phyloP scores from a whole-genome alignment of 164 flowering plant species.

The Nelumbo lutea region DNA sequence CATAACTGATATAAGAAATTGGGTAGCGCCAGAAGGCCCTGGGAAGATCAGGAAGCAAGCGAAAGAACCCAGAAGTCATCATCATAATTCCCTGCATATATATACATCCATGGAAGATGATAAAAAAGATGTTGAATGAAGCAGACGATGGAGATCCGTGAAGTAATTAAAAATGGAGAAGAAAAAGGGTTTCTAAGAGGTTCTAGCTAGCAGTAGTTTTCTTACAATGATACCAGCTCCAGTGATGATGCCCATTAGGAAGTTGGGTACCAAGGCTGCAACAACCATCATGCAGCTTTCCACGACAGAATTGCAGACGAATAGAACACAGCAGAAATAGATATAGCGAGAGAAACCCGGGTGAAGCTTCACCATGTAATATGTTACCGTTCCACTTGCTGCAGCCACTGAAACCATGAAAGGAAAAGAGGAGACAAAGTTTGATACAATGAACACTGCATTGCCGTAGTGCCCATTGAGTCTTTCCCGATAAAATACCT shows the following conservation, averaged over 20 bases:
- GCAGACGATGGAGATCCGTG: too few species aligned
- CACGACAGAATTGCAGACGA: slow-evolving; percentile 38
- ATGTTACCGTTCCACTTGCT: slow-evolving; percentile 37
- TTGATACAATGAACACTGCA: slow-evolving; percentile 33
- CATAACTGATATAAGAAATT: too few species aligned
- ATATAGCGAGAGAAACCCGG: slow-evolving; percentile 32
- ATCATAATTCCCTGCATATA: too few species aligned
- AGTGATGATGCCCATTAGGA: slow-evolving; percentile 3
- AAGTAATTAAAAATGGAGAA: neutral
- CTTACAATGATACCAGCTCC: slow-evolving; percentile 46
- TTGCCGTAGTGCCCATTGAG: slow-evolving; percentile 39
- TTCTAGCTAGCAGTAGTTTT: neutral
- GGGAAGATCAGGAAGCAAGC: too few species aligned
- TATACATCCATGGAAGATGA: too few species aligned
- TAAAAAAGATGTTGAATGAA: too few species aligned
- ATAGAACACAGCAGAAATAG: slow-evolving; percentile 30
- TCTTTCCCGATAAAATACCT: slow-evolving; percentile 38
- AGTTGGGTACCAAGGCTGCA: slow-evolving; percentile 64
- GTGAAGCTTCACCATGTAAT: slow-evolving; percentile 52
- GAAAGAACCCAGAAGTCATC: too few species aligned
- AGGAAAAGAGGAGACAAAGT: slow-evolving; percentile 61
- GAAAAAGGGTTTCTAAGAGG: neutral
- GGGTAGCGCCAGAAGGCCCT: too few species aligned
- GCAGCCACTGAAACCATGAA: slow-evolving; percentile 40
- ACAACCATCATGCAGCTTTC: slow-evolving; percentile 75